Base-by-base conservation (phyloP, 1,139 yeast genomes). In the Scheffersomyces stambukii region DNA sequence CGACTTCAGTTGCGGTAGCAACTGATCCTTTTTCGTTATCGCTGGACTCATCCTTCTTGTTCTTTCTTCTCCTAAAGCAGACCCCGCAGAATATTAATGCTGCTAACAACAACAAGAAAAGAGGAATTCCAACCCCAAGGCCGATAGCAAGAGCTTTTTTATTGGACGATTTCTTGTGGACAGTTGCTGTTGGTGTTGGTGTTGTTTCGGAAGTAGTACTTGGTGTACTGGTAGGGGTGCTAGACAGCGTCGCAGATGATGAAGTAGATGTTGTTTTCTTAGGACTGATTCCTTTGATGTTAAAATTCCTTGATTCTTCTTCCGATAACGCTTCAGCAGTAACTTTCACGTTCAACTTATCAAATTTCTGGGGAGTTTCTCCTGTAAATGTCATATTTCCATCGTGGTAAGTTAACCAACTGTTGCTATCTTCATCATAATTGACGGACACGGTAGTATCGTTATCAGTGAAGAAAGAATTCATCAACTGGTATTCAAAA, bases 111-210 rank as follows among this genome's bases (percentile, higher is more conserved):
- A 67, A 67, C 0, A 71, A 60, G 14, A 65, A 68, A 1, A 74
- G 54, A 1, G 95, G 95, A 29, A 89, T 70, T 5, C 82, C 84
- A n/a, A 83, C 91, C 30, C 96, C 96, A 38, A 89, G 72, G 1
- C 88, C 94, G 48, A 89, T 82, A 0, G 95, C 95, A 13, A 85
- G 62, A 5, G 72, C 69, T 40, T 70, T 46, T 6, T 51, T 46
- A 10, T 54, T 37, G 4, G 41, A 28, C n/a, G n/a, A n/a, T 12
- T 32, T 23, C 17, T 38, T 27, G 13, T 30, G 27, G n/a, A n/a
- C 20, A 16, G 28, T 12, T 15, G 31, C 24, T 25, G 43, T 38
- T 15, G 50, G 37, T 26, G 44, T 36, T 16, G 50, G 37, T 23
- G 48, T 33, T 2, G 52, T 19, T 5, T 50, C 26, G 13, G 54